Base-by-base conservation (phyloP, 352 stramenopile species). In the Pythium phragmiticola region DNA sequence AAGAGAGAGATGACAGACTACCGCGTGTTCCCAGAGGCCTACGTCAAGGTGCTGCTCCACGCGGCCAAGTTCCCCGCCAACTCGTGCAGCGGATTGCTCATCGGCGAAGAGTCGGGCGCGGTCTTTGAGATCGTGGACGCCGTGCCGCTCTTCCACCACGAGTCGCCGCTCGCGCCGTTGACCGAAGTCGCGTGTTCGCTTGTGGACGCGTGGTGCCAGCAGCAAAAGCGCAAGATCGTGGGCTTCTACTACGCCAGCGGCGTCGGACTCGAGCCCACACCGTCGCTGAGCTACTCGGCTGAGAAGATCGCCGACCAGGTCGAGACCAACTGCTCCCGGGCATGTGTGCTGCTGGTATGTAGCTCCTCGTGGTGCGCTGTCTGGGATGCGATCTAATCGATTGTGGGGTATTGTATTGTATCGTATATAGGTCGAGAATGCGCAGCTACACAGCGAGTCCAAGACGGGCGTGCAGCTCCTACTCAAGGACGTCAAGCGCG, bases 121-220 rank as follows among this genome's bases (percentile, higher is more conserved):
- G 69, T 73, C 53, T 76, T 92, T 57, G 54, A 66, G 23, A 61
- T 92, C 53, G 59, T 68, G 39, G 82, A 94, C 66, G 80, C 74
- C 54, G 77, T 88, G 69, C 82, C 84, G 58, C 81, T 93, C 30
- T 93, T 93, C 70, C 84, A 93, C 71, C 80, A 93, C 66, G 78
- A 87, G 46, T 54, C 81, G 53, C 82, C 84, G 36, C 73, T 90
- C 19, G 73, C 79, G 42, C 84, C 84, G 50, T 66, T 92, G 37
- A 60, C 84, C 5, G 84, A 92, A 51, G 76, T 87, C 12, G 84
- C 74, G 41, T 90, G 81, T 63, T 70, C 76, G 42, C 80, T 90
- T 72, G 82, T 88, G 21, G 84, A 91, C 71, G 68, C 76, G 17
- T 83, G 77, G 68, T 77, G 69, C 53, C 63, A 74, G 49, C 46